Percentiles rank a stretch among this genome's conserved stretches.
phyloP scores from a whole-genome alignment of 1,139 yeast genomes.

The Wickerhamomyces sp. region DNA sequence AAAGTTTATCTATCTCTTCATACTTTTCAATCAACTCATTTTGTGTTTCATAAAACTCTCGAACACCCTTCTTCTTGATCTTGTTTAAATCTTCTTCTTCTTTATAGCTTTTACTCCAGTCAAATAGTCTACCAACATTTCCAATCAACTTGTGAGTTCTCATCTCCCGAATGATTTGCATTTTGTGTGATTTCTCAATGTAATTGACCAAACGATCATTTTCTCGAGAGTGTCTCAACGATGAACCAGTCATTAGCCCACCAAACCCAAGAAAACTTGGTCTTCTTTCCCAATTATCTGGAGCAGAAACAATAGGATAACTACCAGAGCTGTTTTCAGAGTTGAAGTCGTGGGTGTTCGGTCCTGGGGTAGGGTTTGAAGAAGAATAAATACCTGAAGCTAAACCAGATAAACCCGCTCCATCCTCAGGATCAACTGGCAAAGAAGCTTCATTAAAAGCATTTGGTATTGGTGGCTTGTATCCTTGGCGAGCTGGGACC shows the following conservation, averaged over 20 bases:
- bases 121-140: conserved; percentile 7
- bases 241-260: conserved; percentile 11
- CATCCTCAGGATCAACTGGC: neutral
- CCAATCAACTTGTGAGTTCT: conserved; percentile 22
- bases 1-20: conserved; percentile 55
- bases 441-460: neutral
- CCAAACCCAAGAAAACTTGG: conserved; percentile 15
- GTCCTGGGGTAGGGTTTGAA: neutral
- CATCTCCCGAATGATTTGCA: conserved; percentile 13
- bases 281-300: conserved; percentile 6
- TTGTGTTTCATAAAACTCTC: conserved; percentile 43
- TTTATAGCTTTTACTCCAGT: conserved; percentile 13
- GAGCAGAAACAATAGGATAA: neutral
- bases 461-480: neutral
- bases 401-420: neutral
- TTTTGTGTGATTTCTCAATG: conserved; percentile 12
- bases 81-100: conserved; percentile 6
- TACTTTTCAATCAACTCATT: conserved; percentile 56
- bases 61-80: conserved; percentile 19
- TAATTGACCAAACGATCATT: conserved; percentile 18
- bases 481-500: too few species aligned
- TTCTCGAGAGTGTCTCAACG: conserved; percentile 15
- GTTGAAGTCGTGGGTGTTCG: neutral
- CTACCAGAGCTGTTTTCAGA: neutral
- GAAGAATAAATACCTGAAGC: neutral